Conservation (phyloP, 2,329 filamentous ascomycete genomes). For the Cordyceps cicadae region DNA sequence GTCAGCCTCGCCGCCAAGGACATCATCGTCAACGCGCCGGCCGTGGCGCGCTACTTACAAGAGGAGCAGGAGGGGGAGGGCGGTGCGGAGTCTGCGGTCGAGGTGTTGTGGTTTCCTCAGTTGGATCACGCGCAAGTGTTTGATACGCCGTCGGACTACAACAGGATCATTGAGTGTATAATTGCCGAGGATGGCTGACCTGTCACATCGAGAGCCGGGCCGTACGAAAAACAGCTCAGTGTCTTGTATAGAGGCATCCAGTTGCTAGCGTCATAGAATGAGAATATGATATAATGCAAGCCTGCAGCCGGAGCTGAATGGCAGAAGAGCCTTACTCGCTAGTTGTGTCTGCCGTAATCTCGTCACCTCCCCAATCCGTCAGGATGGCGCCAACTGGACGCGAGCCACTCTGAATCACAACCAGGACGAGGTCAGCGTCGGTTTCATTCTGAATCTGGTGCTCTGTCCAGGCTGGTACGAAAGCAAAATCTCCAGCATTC, state of each 20-base stretch:
- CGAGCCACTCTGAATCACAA: conserved; percentile 54
- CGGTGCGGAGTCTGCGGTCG: conserved; percentile 31
- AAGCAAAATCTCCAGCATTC: conserved; percentile 57
- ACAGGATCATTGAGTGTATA: conserved; percentile 24
- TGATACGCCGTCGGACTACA: conserved; percentile 26
- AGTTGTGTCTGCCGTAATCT: conserved; percentile 18
- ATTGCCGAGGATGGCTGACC: conserved; percentile 8
- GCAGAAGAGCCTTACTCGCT: background rate
- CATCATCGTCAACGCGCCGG: conserved; percentile 54
- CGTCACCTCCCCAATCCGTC: conserved; percentile 50
- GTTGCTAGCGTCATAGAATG: background rate
- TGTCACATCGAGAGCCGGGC: background rate
- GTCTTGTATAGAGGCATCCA: background rate
- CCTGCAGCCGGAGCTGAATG: background rate
- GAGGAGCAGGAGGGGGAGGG: conserved; percentile 13
- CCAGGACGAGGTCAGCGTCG: conserved; percentile 53
- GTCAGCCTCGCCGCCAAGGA: conserved; percentile 53
- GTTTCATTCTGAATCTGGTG: conserved; percentile 62
- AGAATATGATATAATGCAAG: conserved; percentile 2
- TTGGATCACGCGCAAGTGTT: conserved; percentile 60
- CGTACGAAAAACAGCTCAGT: background rate
- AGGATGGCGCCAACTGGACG: conserved; percentile 55
- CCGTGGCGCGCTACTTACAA: conserved; percentile 50
- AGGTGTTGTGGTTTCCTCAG: conserved; percentile 52
- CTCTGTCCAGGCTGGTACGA: conserved; percentile 62